phyloP scores from a whole-genome alignment of 148 eudicot genomes.

The Nepenthes gracilis region DNA sequence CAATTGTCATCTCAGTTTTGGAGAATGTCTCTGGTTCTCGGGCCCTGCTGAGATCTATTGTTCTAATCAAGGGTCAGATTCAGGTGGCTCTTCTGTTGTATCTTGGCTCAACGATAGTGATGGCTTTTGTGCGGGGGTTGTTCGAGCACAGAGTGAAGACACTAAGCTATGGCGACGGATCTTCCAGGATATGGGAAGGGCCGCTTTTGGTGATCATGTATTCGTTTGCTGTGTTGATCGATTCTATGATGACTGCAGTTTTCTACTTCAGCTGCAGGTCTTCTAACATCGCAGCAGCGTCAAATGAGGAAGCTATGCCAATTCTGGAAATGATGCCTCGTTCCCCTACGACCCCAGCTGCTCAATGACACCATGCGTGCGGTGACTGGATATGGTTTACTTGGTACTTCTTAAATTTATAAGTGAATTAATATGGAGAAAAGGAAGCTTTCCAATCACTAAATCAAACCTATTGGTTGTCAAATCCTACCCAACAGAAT shows the following conservation, averaged over 20 bases:
- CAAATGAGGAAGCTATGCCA: constrained; percentile 40
- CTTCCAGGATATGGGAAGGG: constrained; percentile 86
- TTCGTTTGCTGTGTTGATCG: constrained; percentile 73
- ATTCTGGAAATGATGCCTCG: constrained; percentile 51
- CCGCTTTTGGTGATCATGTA: constrained; percentile 86
- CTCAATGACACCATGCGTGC: too few relatives aligned
- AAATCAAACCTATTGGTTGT: too few relatives aligned
- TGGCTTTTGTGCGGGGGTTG: constrained; percentile 75
- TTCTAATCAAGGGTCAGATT: constrained; percentile 30
- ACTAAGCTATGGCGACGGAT: constrained; percentile 75
- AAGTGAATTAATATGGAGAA: too few relatives aligned
- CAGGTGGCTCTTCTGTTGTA: constrained; percentile 87
- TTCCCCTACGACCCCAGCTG: constrained; percentile 9
- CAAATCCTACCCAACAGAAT: too few relatives aligned
- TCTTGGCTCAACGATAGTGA: constrained; percentile 70
- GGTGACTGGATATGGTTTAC: too few relatives aligned
- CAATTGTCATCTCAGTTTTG: constrained; percentile 35
- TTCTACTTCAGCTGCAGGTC: constrained; percentile 87
- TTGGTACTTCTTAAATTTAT: too few relatives aligned
- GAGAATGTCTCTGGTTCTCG: constrained; percentile 34
- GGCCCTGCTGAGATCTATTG: constrained; percentile 31
- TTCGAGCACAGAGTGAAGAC: constrained; percentile 93
- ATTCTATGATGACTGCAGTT: constrained; percentile 84
- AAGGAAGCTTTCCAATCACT: too few relatives aligned
- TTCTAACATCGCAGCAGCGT: constrained; percentile 48